A percentile compares a stretch with the other conserved stretches of the same genome.
These are phyloP conservation scores for Stephanodiscus triporus DNA, from an alignment of 108 stramenopile genomes.

Conservation along the genomic window DNA sequence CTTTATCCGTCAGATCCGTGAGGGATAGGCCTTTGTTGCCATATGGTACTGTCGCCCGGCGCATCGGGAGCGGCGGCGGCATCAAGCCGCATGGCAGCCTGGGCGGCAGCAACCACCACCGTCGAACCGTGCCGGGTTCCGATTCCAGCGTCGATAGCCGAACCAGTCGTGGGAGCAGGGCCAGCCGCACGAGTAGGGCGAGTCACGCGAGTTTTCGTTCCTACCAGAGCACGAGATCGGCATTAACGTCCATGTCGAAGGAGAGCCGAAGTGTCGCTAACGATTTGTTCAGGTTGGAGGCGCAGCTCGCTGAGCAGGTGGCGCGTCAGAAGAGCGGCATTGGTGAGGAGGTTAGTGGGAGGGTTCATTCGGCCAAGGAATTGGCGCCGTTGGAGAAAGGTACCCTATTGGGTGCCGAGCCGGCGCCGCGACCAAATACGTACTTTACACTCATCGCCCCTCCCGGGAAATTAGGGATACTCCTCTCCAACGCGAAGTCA, in stretches of 20 bases:
- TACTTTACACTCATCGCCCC: constrained; percentile 52
- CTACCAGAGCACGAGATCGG: constrained; percentile 39
- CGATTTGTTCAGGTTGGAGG: constrained; percentile 45
- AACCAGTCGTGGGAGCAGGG: constrained; percentile 32
- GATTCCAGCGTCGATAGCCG: constrained; percentile 41
- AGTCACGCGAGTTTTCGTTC: constrained; percentile 39
- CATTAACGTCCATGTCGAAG: constrained; percentile 37
- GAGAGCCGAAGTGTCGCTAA: constrained; percentile 44
- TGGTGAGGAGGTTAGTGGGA: constrained; percentile 2
- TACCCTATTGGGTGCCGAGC: constrained; percentile 31
- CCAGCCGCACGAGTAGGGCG: constrained; percentile 36
- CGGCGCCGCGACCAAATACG: constrained; percentile 26
- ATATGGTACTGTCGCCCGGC: not conserved
- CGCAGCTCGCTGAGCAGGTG: constrained; percentile 40
- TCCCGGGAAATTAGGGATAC: constrained; percentile 74
- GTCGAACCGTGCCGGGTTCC: constrained; percentile 21
- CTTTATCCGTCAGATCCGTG: not conserved
- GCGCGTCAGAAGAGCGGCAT: constrained; percentile 23
- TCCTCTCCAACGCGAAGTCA: constrained; percentile 55
- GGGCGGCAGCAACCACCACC: constrained; percentile 17
- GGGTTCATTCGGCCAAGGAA: constrained; percentile 3
- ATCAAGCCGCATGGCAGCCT: not conserved
- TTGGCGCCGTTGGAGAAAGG: not conserved
- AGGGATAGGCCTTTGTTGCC: not conserved
- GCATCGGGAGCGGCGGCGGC: not conserved